Evolutionary conservation across 2,329 filamentous ascomycete species (phyloP).

Genomic region (Aspergillus vadensis): DNA sequence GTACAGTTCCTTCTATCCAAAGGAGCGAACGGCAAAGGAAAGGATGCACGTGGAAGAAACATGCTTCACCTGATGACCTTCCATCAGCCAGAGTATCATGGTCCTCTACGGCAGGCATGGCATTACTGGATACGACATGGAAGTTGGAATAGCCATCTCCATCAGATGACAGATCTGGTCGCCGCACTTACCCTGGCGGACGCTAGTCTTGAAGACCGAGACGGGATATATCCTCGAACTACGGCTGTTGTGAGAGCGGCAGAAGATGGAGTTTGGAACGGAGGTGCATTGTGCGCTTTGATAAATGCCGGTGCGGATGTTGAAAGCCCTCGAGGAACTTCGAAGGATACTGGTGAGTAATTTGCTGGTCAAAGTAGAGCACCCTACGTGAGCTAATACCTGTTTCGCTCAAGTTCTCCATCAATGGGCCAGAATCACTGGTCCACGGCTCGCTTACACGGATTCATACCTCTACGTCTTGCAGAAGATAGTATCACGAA

Average conservation of each 20-base stretch:
- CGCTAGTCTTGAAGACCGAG: conserved; percentile 19
- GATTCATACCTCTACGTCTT: conserved; percentile 24
- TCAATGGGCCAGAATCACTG: conserved; percentile 25
- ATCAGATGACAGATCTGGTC: conserved; percentile 17
- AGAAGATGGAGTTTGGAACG: conserved; percentile 27
- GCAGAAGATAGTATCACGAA: conserved; percentile 18
- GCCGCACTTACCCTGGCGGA: background rate
- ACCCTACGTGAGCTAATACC: no score
- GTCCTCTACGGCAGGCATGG: conserved; percentile 29
- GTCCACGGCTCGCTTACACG: conserved; percentile 27
- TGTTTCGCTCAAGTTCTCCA: conserved; percentile 21
- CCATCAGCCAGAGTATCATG: conserved; percentile 28
- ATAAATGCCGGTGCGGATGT: conserved; percentile 24
- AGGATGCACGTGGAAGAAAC: conserved; percentile 26
- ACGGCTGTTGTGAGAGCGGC: conserved; percentile 28
- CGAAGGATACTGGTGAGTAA: conserved; percentile 18
- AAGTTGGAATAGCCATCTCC: conserved; percentile 25
- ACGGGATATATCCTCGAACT: conserved; percentile 17
- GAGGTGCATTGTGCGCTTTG: conserved; percentile 26
- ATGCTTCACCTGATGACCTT: conserved; percentile 27
- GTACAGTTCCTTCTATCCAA: conserved; percentile 22
- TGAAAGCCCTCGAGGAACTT: conserved; percentile 12
- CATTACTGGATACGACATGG: conserved; percentile 36
- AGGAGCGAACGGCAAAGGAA: conserved; percentile 24
- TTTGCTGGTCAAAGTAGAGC: rapidly evolving